These are phyloP conservation scores for Ophiognomonia clavigignenti-juglandacearum DNA, from an alignment of 2,329 filamentous ascomycete species.

Conservation along the genomic window DNA sequence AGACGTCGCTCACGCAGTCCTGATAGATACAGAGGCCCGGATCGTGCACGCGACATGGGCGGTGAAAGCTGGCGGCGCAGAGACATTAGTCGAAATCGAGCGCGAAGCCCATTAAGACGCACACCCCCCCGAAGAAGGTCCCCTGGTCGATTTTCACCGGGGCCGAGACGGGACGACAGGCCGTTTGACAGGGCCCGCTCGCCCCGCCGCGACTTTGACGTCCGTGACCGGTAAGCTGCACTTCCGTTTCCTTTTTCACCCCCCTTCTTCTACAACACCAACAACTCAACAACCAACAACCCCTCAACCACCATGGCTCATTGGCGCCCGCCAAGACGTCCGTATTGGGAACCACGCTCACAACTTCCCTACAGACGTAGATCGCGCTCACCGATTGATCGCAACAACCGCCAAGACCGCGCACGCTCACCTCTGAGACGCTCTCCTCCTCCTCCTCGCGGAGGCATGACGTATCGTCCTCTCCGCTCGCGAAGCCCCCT, in stretches of 20 bases:
- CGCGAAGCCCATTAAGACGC: conserved; percentile 30
- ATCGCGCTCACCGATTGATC: conserved; percentile 49
- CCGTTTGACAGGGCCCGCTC: conserved; percentile 31
- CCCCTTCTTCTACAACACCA: conserved; percentile 9
- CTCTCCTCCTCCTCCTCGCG: conserved; percentile 35
- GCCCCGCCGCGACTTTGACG: conserved; percentile 33
- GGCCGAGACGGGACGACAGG: conserved; percentile 34
- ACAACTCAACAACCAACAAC: not conserved
- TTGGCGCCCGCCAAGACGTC: not conserved
- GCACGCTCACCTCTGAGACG: conserved; percentile 32
- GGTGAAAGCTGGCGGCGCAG: conserved; percentile 34
- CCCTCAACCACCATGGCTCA: conserved; percentile 6
- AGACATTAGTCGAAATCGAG: conserved; percentile 34
- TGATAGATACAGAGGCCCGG: conserved; percentile 33
- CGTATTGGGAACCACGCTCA: conserved; percentile 1
- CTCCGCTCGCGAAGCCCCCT: conserved; percentile 47
- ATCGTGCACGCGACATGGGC: conserved; percentile 28
- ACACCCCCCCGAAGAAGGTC: conserved; percentile 26
- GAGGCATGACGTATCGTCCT: conserved; percentile 41
- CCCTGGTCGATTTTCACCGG: conserved; percentile 29
- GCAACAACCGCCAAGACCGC: conserved; percentile 46
- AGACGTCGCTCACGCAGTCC: conserved; percentile 37
- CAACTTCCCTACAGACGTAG: conserved; percentile 35
- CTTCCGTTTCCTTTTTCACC: conserved; percentile 22
- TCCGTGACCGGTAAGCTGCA: conserved; percentile 29